Conservation (phyloP, 352 stramenopile genomes). For the Pythium dissotocum region DNA sequence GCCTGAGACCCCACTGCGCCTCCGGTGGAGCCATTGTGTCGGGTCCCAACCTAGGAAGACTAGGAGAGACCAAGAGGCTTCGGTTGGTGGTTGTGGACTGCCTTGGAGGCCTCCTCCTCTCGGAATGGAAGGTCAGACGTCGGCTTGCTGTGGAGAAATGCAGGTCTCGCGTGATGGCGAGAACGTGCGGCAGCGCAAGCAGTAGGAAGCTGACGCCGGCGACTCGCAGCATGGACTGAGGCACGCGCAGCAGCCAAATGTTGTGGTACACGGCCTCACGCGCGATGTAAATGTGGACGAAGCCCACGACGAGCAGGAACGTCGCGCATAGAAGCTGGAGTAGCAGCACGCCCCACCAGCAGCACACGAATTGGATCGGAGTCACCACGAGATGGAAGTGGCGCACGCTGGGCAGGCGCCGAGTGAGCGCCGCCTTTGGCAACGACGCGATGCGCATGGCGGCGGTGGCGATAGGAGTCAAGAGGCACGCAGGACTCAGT, state of each 20-base stretch:
- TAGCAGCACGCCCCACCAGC: conserved; percentile 6
- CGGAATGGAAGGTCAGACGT: conserved; percentile 1
- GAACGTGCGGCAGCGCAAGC: background rate
- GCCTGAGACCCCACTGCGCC: too few species aligned
- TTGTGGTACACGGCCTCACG: background rate
- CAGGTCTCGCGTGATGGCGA: background rate
- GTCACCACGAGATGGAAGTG: conserved; percentile 3
- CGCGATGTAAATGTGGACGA: conserved; percentile 8
- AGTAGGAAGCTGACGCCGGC: background rate
- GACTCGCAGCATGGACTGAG: background rate
- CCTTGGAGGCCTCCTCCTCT: too few species aligned
- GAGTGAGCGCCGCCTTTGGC: background rate
- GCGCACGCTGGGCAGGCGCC: background rate
- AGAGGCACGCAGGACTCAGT: too few species aligned
- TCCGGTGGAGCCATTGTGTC: too few species aligned
- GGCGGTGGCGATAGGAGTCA: too few species aligned
- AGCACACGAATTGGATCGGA: background rate
- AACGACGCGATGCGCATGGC: background rate
- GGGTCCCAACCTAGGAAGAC: too few species aligned
- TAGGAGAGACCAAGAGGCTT: too few species aligned
- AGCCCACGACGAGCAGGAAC: conserved; percentile 3
- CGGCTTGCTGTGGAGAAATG: background rate
- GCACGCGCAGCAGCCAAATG: conserved; percentile 6
- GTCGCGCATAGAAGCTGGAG: background rate
- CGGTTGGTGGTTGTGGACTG: too few species aligned